Percentiles rank a stretch among this genome's conserved stretches.
Evolutionary conservation across 176 grass and related monocot species (phyloP).

Genomic region (Rhynchospora pubera): DNA sequence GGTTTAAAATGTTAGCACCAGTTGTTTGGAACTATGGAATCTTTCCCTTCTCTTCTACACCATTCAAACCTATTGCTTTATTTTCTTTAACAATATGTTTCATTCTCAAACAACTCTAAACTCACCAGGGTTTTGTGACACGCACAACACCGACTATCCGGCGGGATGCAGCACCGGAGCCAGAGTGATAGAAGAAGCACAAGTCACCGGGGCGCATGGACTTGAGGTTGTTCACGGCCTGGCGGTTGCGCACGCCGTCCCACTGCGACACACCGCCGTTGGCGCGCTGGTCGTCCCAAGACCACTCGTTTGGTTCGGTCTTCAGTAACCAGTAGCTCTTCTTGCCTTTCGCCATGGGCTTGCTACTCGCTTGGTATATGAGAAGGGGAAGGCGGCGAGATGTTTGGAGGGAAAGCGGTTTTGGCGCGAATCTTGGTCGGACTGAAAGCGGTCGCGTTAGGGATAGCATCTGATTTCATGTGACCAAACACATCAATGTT

Average conservation of each 20-base stretch:
- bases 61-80: neutral
- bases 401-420: constrained; percentile 16
- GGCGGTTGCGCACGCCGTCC: constrained; percentile 79
- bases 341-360: constrained; percentile 28
- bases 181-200: constrained; percentile 87
- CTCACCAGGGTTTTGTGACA: constrained; percentile 53
- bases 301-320: constrained; percentile 84
- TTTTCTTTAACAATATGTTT: neutral
- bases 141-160: constrained; percentile 57
- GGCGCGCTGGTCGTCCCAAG: constrained; percentile 66
- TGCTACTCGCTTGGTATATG: neutral
- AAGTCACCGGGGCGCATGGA: constrained; percentile 54
- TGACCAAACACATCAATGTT: no score
- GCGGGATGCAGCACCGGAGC: constrained; percentile 39
- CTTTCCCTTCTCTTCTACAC: neutral
- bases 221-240: constrained; percentile 62
- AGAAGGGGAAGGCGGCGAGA: neutral
- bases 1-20: neutral
- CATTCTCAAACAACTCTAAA: neutral
- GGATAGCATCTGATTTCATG: neutral
- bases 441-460: neutral
- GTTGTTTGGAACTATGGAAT: neutral
- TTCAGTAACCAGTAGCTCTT: constrained; percentile 61
- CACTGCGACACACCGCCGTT: constrained; percentile 58
- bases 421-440: constrained; percentile 21